Evolutionary conservation across 2,329 filamentous ascomycete genomes (phyloP).

Genomic region (Parafenestella ontariensis): DNA sequence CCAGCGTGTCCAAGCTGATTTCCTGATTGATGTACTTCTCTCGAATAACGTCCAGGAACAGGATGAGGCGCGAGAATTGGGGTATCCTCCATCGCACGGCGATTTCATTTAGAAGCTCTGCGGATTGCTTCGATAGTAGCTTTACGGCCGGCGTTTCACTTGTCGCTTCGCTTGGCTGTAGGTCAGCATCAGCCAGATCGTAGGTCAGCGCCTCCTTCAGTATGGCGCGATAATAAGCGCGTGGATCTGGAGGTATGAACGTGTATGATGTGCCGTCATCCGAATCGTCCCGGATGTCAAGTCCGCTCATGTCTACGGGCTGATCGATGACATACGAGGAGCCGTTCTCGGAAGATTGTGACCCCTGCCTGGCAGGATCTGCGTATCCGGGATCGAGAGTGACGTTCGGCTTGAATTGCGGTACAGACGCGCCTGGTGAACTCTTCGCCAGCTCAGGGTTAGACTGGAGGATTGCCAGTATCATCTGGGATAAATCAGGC

Average conservation of each 20-base stretch:
- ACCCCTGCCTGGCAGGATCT: conserved; percentile 56
- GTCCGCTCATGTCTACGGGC: conserved; percentile 69
- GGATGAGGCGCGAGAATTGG: conserved; percentile 76
- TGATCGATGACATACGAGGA: conserved; percentile 69
- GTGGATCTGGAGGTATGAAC: conserved; percentile 86
- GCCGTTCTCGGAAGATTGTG: conserved; percentile 52
- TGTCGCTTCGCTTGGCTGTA: conserved; percentile 57
- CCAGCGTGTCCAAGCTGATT: conserved; percentile 79
- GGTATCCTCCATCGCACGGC: conserved; percentile 89
- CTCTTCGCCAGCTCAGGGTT: conserved; percentile 85
- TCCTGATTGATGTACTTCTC: conserved; percentile 87
- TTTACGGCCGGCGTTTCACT: conserved; percentile 59
- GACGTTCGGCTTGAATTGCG: conserved; percentile 59
- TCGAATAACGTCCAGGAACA: conserved; percentile 83
- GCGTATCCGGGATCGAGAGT: conserved; percentile 52
- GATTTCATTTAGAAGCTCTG: conserved; percentile 84
- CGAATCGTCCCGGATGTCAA: conserved; percentile 66
- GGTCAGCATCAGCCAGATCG: conserved; percentile 63
- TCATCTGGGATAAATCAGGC: conserved; percentile 88
- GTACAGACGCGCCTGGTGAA: conserved; percentile 66
- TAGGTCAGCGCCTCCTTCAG: conserved; percentile 75
- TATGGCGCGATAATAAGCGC: conserved; percentile 83
- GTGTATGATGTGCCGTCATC: conserved; percentile 73
- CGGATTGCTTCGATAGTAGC: conserved; percentile 75
- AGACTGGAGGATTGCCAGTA: conserved; percentile 85